Evolutionary conservation across 2,329 filamentous ascomycete genomes (phyloP).

Genomic region (Sclerotinia minor): DNA sequence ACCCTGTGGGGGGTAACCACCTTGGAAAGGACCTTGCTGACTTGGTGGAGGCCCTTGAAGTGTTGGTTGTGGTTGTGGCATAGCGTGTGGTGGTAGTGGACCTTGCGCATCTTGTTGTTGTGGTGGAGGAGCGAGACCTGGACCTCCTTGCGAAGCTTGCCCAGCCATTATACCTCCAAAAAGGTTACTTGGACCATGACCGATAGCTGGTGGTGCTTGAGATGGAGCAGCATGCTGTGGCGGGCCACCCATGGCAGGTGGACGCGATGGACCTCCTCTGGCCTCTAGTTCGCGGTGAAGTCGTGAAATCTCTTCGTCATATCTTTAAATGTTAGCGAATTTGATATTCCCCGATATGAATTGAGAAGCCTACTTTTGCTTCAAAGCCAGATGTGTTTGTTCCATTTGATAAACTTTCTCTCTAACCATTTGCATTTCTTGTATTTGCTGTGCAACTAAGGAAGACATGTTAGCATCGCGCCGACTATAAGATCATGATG

Average conservation of each 20-base stretch:
- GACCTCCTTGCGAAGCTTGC: conserved; percentile 75
- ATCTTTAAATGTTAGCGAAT: conserved; percentile 54
- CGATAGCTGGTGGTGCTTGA: conserved; percentile 80
- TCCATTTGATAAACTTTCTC: conserved; percentile 94
- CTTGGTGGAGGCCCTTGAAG: conserved; percentile 52
- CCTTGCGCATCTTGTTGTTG: conserved; percentile 47
- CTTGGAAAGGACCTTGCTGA: conserved; percentile 70
- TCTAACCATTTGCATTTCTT: conserved; percentile 92
- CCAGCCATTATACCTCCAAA: conserved; percentile 97
- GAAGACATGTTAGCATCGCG: conserved; percentile 14
- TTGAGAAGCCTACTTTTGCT: conserved; percentile 72
- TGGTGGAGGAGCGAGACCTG: conserved; percentile 74
- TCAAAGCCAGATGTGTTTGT: conserved; percentile 82
- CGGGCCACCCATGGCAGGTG: conserved; percentile 70
- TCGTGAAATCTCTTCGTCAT: conserved; percentile 85
- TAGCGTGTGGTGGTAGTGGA: conserved; percentile 39
- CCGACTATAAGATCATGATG: conserved; percentile 1
- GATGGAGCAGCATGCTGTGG: conserved; percentile 77
- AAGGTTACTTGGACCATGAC: conserved; percentile 83
- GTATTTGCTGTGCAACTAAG: conserved; percentile 82
- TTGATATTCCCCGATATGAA: conserved; percentile 4
- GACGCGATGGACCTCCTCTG: conserved; percentile 61
- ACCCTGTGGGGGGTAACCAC: conserved; percentile 51
- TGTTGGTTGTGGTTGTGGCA: conserved; percentile 61
- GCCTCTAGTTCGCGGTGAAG: conserved; percentile 85